Conservation (phyloP, 495 filamentous ascomycete genomes). For the Penicillium paxilli region DNA sequence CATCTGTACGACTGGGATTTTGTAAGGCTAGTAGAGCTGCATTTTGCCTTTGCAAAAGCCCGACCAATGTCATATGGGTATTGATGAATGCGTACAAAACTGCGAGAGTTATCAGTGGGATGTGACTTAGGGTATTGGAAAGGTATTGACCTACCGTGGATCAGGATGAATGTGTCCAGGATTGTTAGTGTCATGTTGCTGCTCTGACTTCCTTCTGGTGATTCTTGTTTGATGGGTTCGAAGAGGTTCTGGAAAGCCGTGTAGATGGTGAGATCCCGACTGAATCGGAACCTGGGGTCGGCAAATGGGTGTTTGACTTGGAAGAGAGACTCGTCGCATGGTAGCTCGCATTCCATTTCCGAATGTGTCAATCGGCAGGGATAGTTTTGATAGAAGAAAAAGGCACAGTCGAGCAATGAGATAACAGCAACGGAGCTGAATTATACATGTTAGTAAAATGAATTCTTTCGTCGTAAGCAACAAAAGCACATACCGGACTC, state of each 20-base stretch:
- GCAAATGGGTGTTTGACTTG: slow-evolving; percentile 39
- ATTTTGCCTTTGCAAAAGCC: slow-evolving; percentile 23
- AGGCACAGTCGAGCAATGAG: slow-evolving; percentile 43
- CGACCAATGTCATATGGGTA: slow-evolving; percentile 44
- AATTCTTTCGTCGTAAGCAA: no score
- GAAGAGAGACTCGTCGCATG: slow-evolving; percentile 39
- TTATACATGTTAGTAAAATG: slow-evolving; percentile 11
- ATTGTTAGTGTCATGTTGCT: slow-evolving; percentile 27
- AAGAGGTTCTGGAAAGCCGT: slow-evolving; percentile 41
- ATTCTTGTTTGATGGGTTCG: slow-evolving; percentile 14
- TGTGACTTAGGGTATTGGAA: not conserved
- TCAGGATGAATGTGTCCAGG: slow-evolving; percentile 46
- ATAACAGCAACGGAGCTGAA: slow-evolving; percentile 39
- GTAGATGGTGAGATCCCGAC: slow-evolving; percentile 31
- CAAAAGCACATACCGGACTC: slow-evolving; percentile 35
- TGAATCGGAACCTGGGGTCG: slow-evolving; percentile 35
- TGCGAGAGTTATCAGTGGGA: slow-evolving; percentile 13
- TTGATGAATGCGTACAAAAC: slow-evolving; percentile 48
- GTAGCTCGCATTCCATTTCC: slow-evolving; percentile 43
- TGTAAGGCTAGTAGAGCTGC: slow-evolving; percentile 7
- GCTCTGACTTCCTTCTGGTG: no score
- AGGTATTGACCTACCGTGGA: slow-evolving; percentile 36
- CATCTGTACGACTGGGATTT: not conserved
- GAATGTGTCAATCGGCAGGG: slow-evolving; percentile 39
- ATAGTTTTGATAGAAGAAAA: slow-evolving; percentile 47